Conservation (phyloP, 345 rosid species). For the Acer saccharum region DNA sequence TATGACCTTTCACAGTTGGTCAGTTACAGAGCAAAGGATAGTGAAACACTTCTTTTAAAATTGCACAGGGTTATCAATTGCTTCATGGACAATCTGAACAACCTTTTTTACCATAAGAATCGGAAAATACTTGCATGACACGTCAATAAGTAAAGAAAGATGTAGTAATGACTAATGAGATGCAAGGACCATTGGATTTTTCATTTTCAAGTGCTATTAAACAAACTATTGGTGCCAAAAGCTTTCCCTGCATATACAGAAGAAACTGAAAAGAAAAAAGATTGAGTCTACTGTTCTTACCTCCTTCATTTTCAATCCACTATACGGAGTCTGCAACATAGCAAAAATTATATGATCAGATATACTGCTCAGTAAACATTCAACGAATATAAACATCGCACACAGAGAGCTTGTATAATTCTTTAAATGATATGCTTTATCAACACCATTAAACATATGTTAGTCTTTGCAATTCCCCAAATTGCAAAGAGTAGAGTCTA, state of each 20-base stretch:
- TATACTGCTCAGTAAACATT: background rate
- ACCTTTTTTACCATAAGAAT: too few species aligned
- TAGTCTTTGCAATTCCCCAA: background rate
- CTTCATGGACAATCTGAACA: too few species aligned
- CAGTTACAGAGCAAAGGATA: background rate
- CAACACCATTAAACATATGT: background rate
- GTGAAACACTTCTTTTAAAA: too few species aligned
- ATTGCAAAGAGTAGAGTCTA: background rate
- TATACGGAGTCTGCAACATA: conserved; percentile 60
- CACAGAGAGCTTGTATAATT: background rate
- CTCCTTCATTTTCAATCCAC: conserved; percentile 76
- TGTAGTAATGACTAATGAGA: background rate
- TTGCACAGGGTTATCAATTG: too few species aligned
- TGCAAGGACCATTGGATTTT: background rate
- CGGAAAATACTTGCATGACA: too few species aligned
- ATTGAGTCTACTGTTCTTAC: conserved; percentile 31
- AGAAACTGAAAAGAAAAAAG: background rate
- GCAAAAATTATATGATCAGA: conserved; percentile 6
- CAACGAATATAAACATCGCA: background rate
- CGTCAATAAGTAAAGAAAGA: too few species aligned
- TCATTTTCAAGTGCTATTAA: background rate
- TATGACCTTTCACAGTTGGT: background rate
- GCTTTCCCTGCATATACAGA: background rate
- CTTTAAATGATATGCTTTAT: background rate
- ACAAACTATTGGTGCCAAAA: background rate